Percentiles rank a stretch among this genome's conserved stretches.
phyloP scores from a whole-genome alignment of 345 rosid genomes.

The Orychophragmus violaceus region DNA sequence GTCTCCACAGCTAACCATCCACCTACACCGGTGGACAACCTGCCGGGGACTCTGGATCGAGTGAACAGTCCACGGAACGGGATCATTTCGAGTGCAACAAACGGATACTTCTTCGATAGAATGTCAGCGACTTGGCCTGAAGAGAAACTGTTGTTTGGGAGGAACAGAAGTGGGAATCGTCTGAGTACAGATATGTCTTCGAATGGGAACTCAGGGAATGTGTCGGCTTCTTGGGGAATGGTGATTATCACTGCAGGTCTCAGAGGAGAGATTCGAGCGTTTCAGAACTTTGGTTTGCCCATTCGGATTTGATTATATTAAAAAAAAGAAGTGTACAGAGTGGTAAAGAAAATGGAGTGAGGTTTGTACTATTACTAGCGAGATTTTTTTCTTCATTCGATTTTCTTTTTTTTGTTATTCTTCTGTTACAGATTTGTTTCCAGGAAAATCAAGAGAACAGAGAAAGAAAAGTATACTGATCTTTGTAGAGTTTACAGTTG shows the following conservation, averaged over 20 bases:
- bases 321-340: constrained; percentile 9
- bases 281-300: constrained; percentile 92
- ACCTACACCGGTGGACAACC: constrained; percentile 72
- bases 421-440: constrained; percentile 32
- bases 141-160: constrained; percentile 56
- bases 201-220: constrained; percentile 37
- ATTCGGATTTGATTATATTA: constrained; percentile 36
- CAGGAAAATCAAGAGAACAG: constrained; percentile 9
- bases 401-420: constrained; percentile 8
- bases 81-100: constrained; percentile 69
- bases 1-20: constrained; percentile 68
- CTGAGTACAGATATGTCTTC: constrained; percentile 41
- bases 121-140: constrained; percentile 92
- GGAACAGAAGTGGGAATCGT: constrained; percentile 51
- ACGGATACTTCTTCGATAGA: constrained; percentile 81
- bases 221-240: constrained; percentile 68
- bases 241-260: constrained; percentile 88
- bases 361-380: constrained; percentile 55
- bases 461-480: constrained; percentile 12
- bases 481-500: constrained; percentile 35
- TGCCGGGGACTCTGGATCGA: constrained; percentile 36
- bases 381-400: constrained; percentile 39
- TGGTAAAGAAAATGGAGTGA: constrained; percentile 39
- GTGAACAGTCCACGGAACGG: constrained; percentile 60
- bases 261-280: constrained; percentile 75